Evolutionary conservation across 352 stramenopile species (phyloP).

Genomic region (Globisporangium barbulae): DNA sequence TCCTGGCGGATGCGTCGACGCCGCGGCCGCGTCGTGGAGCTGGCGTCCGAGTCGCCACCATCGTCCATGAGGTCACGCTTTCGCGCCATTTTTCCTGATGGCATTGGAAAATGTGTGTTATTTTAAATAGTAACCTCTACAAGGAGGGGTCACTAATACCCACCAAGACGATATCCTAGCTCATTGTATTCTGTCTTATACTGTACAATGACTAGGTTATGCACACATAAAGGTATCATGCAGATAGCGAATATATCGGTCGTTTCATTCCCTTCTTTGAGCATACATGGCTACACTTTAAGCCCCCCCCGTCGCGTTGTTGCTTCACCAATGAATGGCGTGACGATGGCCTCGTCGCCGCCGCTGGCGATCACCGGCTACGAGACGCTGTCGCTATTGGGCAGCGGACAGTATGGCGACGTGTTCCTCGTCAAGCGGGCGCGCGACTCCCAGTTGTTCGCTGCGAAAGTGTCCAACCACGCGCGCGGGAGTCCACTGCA

Average conservation of each 20-base stretch:
- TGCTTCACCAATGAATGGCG: neutral
- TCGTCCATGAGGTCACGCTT: slow-evolving; percentile 2
- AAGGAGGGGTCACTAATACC: too few relatives aligned
- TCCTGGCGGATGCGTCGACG: slow-evolving; percentile 13
- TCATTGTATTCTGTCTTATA: too few relatives aligned
- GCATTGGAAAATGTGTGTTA: neutral
- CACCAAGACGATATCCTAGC: too few relatives aligned
- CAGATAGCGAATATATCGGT: neutral
- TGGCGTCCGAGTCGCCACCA: neutral
- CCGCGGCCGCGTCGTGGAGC: neutral
- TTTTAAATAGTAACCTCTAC: neutral
- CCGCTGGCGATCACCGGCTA: slow-evolving; percentile 33
- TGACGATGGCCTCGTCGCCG: neutral
- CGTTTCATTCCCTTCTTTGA: slow-evolving; percentile 1
- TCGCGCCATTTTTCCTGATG: slow-evolving; percentile 5
- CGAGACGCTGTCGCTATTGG: slow-evolving; percentile 41
- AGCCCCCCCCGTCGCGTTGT: too few relatives aligned
- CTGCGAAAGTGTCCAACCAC: slow-evolving; percentile 40
- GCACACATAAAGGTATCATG: too few relatives aligned
- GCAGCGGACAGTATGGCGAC: slow-evolving; percentile 56
- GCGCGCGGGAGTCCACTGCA: slow-evolving; percentile 14
- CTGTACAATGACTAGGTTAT: too few relatives aligned
- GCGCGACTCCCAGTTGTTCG: slow-evolving; percentile 38
- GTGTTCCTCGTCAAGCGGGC: slow-evolving; percentile 43
- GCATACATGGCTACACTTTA: slow-evolving; percentile 16